Conservation (phyloP, 352 stramenopile species). For the Thalassiosira mediterranea region DNA sequence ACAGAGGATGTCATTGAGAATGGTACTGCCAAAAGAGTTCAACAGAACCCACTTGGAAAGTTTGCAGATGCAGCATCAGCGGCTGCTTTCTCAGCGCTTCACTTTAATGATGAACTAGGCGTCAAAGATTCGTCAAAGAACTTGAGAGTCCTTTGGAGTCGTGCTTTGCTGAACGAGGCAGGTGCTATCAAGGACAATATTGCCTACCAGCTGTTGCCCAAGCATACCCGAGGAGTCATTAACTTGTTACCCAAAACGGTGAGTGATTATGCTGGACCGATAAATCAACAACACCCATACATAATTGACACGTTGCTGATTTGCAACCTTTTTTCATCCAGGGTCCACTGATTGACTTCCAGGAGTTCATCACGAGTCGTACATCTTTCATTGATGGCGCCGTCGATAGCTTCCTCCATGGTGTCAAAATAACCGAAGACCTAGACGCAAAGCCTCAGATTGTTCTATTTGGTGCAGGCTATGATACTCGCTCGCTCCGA, state of each 20-base stretch:
- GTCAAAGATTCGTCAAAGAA: conserved; percentile 51
- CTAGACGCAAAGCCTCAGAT: conserved; percentile 13
- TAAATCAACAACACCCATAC: too few species aligned
- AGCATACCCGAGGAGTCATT: conserved; percentile 1
- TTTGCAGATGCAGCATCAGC: conserved; percentile 10
- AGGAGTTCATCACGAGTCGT: conserved; percentile 46
- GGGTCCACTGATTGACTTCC: conserved; percentile 33
- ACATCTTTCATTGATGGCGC: conserved; percentile 57
- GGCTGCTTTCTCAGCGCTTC: conserved; percentile 3
- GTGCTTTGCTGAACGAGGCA: conserved; percentile 43
- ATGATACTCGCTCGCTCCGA: conserved; percentile 54
- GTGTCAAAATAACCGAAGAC: background rate
- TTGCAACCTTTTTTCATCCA: too few species aligned
- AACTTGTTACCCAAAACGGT: conserved; percentile 20
- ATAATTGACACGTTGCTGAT: too few species aligned
- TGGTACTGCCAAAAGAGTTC: conserved; percentile 14
- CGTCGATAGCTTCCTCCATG: conserved; percentile 43
- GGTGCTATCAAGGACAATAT: conserved; percentile 48
- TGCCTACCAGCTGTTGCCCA: conserved; percentile 29
- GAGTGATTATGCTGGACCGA: too few species aligned
- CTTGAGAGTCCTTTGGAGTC: conserved; percentile 51
- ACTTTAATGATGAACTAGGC: conserved; percentile 20
- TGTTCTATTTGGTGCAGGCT: conserved; percentile 55
- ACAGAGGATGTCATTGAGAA: conserved; percentile 14
- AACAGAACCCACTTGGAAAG: conserved; percentile 19